A percentile compares a stretch with the other conserved stretches of the same genome.
Conservation (phyloP, 2,329 filamentous ascomycete genomes). For the Paraphoma sp. region DNA sequence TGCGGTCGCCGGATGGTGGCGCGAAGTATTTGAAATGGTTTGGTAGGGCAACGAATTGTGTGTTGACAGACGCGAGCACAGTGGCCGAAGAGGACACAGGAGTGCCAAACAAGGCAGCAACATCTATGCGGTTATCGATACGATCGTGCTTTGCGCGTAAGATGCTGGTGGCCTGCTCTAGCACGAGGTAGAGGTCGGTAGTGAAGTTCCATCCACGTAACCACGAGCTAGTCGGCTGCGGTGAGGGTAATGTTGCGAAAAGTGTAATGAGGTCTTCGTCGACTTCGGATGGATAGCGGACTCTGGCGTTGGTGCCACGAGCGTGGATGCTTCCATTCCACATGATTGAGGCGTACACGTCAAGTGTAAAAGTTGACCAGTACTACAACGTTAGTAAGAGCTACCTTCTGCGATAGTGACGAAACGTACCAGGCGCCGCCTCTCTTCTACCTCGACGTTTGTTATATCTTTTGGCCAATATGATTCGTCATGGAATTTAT, state of each 20-base stretch:
- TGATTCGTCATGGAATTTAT: conserved; percentile 61
- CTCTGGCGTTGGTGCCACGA: conserved; percentile 55
- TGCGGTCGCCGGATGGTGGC: conserved; percentile 32
- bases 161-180: conserved; percentile 54
- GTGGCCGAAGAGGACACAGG: conserved; percentile 30
- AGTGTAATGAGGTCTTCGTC: conserved; percentile 55
- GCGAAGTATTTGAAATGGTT: conserved; percentile 30
- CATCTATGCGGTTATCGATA: conserved; percentile 3
- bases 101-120: conserved; percentile 16
- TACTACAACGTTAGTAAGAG: conserved; percentile 42
- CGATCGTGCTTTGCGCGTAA: conserved; percentile 25
- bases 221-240: conserved; percentile 48
- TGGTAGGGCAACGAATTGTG: conserved; percentile 21
- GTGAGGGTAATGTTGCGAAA: conserved; percentile 23
- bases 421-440: not conserved
- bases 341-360: conserved; percentile 62
- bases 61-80: conserved; percentile 9
- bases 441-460: conserved; percentile 49
- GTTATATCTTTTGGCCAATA: conserved; percentile 58
- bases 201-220: conserved; percentile 65
- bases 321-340: conserved; percentile 50
- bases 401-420: conserved; percentile 19
- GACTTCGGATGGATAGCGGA: conserved; percentile 57
- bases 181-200: conserved; percentile 62
- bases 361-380: conserved; percentile 65